Evolutionary conservation across 495 filamentous ascomycete genomes (phyloP).

Genomic region (Podospora tetraspora): DNA sequence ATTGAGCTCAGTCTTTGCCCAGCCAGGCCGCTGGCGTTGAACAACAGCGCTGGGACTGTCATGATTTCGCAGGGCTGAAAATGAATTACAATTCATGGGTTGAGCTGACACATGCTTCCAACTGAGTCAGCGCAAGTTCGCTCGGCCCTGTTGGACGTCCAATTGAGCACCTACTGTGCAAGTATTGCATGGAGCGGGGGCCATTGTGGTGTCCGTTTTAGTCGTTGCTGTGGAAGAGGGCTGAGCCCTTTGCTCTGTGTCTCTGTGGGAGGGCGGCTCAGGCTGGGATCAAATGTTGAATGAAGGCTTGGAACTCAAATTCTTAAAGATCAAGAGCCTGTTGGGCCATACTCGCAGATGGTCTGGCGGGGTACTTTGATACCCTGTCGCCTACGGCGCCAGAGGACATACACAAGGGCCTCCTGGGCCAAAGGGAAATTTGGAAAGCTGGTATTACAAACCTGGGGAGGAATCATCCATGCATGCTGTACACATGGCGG

Average conservation of each 20-base stretch:
- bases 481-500: too few relatives aligned
- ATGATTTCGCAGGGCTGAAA: background rate
- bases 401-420: too few relatives aligned
- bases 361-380: too few relatives aligned
- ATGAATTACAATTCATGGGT: slow-evolving; percentile 11
- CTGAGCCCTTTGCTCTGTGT: background rate
- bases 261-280: too few relatives aligned
- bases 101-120: slow-evolving; percentile 4
- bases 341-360: too few relatives aligned
- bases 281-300: too few relatives aligned
- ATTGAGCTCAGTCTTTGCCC: background rate
- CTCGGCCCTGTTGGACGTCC: background rate
- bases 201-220: too few relatives aligned
- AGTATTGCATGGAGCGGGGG: background rate
- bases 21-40: background rate
- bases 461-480: background rate
- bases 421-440: background rate
- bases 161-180: too few relatives aligned
- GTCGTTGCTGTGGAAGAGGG: background rate
- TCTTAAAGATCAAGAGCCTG: background rate
- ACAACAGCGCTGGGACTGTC: background rate
- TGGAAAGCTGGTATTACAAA: background rate
- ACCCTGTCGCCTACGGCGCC: too few relatives aligned
- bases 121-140: slow-evolving; percentile 8
- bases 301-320: too few relatives aligned